Evolutionary conservation across 306 rosid genomes (phyloP), one percentile per base, ranked within the genome.

Genomic region (Pterocarpus santalinus): DNA sequence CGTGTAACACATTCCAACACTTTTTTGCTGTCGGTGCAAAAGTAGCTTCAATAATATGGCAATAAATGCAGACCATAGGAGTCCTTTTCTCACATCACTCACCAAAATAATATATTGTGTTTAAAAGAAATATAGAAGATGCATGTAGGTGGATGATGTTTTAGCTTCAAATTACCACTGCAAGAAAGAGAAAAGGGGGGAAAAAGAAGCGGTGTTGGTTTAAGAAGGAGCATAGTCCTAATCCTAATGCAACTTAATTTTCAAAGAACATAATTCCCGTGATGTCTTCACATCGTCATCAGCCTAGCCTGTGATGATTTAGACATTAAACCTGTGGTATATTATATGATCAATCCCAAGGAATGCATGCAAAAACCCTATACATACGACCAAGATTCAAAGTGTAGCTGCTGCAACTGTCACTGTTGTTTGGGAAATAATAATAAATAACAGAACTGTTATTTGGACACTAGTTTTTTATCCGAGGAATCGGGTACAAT

Each of bases 1-100:
- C 41, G 43, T 64, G 73, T 69, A 75, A 62, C 58, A 68, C 55
- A 60, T 36, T 67, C 46, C 69, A 81, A 61, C 70, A 32, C 35
- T 34, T 52, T 46, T 73, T n/a, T 65, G 17, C 22, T 65, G 35
- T 36, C 46, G 8, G 39, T 34, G 64, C 14, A 80, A 63, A 52
- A 14, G 51, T 35, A 28, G 39, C 77, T 83, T 83, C 80, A 61
- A 39, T 72, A 35, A 38, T 2, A 34, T 44, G 68, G 65, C 53
- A 71, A 38, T 71, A 7, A 44, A 64, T 44, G 52, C 51, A 11
- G 17, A 35, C 13, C 69, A 53, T 14, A 62, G 65, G 51, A 69
- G 14, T 38, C 61, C n/a, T 12, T 69, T 71, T 65, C 7, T 80
- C 55, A 84, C 49, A 43, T 41, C 77, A 79, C 14, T 55, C 17